Evolutionary conservation across 2,329 filamentous ascomycete genomes (phyloP), one percentile per base, ranked within the genome.

Genomic region (Eutypa lata): DNA sequence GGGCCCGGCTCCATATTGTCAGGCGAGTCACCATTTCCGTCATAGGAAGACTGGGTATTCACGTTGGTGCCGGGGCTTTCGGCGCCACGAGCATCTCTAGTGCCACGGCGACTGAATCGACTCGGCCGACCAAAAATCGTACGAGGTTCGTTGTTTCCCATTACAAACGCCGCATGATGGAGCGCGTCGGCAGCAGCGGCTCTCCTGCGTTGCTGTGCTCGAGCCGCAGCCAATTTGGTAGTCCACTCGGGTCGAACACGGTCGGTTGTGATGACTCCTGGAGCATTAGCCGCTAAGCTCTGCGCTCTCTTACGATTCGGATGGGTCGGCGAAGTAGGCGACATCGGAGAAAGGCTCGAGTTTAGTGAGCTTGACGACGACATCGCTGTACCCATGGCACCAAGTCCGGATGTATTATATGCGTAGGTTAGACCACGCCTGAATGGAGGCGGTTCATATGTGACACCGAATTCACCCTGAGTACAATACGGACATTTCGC

Each of bases 401-500:
- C 78, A 19, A 74, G 58, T 48, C 74, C 66, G 21, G 75, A 65
- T 56, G 82, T 75, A 21, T 68, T 63, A 1, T 79, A 73, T 1
- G 83, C 79, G 67, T 93, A 93, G 1, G 82, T 76, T 31, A 99
- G 73, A 1, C 94, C 94, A 57, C 92, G 81, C 22, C 91, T 86
- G 75, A 97, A 97, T 0, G 90, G 86, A 2, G 94, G 94, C 13
- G 91, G 81, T 4, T 93, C 86, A 69, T 97, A 99, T 0, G 90
- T 96, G n/a, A 99, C 89, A 46, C 94, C 94, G 67, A 97, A 97
- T 59, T 99, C 93, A 2, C 91, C 86, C 61, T 94, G 91, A 48
- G 94, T 91, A 70, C 94, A 99, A 71, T 97, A 99, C 0, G 94
- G 94, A 68, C 94, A 99, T 22, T 87, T 84, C 1, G 94, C 90